These are phyloP conservation scores for Pyrenula massariospora DNA, from an alignment of 495 filamentous ascomycete species.

Conservation along the genomic window DNA sequence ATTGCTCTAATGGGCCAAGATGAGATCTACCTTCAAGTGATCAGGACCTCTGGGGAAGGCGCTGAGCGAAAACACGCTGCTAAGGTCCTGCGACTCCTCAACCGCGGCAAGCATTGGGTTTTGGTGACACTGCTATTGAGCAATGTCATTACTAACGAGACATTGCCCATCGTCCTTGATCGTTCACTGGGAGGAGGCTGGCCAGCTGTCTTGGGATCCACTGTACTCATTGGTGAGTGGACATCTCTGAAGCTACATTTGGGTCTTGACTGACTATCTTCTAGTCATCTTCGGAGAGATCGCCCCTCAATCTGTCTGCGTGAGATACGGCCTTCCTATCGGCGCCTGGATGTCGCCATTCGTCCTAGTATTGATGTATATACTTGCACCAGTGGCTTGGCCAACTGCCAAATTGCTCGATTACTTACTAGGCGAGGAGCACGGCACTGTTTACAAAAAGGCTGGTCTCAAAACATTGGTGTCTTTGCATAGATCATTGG, in stretches of 20 bases:
- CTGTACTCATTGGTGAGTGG: slow-evolving; percentile 74
- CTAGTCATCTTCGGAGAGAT: slow-evolving; percentile 96
- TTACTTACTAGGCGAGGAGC: slow-evolving; percentile 76
- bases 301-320: slow-evolving; percentile 89
- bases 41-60: slow-evolving; percentile 71
- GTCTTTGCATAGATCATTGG: slow-evolving; percentile 82
- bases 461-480: slow-evolving; percentile 85
- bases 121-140: slow-evolving; percentile 85
- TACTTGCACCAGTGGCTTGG: slow-evolving; percentile 77
- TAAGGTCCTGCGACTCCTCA: slow-evolving; percentile 66
- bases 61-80: slow-evolving; percentile 70
- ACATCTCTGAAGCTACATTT: not conserved
- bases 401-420: slow-evolving; percentile 86
- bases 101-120: slow-evolving; percentile 97
- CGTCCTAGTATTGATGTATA: slow-evolving; percentile 81
- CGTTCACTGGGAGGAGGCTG: slow-evolving; percentile 88
- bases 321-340: slow-evolving; percentile 93
- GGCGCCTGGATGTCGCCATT: slow-evolving; percentile 88
- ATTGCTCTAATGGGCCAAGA: slow-evolving; percentile 75
- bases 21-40: slow-evolving; percentile 93
- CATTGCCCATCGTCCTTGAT: slow-evolving; percentile 88
- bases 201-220: slow-evolving; percentile 87
- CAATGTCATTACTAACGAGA: slow-evolving; percentile 98
- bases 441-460: slow-evolving; percentile 93
- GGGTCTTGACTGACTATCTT: slow-evolving; percentile 12